Base-by-base conservation (phyloP, 2,329 filamentous ascomycete species). In the Zalaria obscura region DNA sequence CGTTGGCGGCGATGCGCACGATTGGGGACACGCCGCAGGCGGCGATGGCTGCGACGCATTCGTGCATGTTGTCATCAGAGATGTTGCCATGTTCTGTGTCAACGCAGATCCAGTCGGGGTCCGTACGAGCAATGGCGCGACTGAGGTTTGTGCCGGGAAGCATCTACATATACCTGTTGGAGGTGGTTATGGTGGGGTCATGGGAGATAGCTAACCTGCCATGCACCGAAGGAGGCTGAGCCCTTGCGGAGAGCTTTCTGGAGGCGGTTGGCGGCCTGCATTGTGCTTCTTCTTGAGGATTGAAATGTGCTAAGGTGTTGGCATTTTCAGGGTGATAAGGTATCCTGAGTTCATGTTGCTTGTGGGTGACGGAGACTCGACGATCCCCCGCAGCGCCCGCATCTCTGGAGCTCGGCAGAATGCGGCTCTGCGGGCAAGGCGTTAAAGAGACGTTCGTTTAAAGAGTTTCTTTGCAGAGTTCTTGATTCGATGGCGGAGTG, bases 11-110 rank as follows among this genome's bases (percentile, higher is more conserved):
- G 35, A 77, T 68, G 40, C 63, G 57, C 18, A 69, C 64, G 8
- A 68, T 47, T 4, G 66, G 65, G 32, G 58, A 63, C 25, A 66
- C 60, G 8, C 62, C 62, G 40, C 61, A 62, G 25, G 60, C 57
- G 31, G 62, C 63, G 35, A 67, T 63, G n/a, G 65, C 64, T 8
- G 66, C 68, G 7, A 75, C 68, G 38, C 68, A 65, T 52, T 73
- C 69, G 48, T 73, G 70, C 72, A 75, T 75, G 46, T 65, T 59
- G 38, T 58, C 60, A 48, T 71, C 67, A 62, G 42, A 68, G 48
- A 75, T 72, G 50, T 74, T 73, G 25, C 71, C 71, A 50, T 75
- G 71, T 50, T 75, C 72, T 4, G 60, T 66, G 50, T 75, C 71
- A 18, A 75, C 65, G 44, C 65, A 68, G 29, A 73, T 64, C 66